Evolutionary conservation across 192 early-diverging fungal genomes (phyloP).

Genomic region (Phlyctochytrium arcticum): DNA sequence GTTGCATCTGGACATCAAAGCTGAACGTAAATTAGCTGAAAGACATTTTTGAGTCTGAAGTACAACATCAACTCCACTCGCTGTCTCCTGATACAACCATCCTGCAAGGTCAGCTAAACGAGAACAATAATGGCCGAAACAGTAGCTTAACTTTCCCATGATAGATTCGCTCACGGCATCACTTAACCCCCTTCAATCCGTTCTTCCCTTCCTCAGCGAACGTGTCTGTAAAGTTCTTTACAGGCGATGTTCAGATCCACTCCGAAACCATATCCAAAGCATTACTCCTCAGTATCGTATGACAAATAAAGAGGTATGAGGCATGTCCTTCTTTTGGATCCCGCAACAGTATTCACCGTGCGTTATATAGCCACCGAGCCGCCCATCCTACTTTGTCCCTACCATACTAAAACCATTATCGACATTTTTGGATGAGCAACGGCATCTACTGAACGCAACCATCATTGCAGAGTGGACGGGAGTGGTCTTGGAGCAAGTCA

Average conservation of each 20-base stretch:
- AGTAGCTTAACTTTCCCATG: no score
- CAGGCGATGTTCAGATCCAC: constrained; percentile 23
- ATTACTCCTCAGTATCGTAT: constrained; percentile 27
- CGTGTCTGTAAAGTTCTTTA: constrained; percentile 14
- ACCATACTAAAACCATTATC: constrained; percentile 22
- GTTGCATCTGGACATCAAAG: no score
- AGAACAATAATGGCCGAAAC: no score
- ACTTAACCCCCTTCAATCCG: not conserved
- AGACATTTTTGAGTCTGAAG: no score
- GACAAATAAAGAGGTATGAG: constrained; percentile 26
- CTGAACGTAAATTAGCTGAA: no score
- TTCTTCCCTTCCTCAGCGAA: constrained; percentile 3
- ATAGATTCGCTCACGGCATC: not conserved
- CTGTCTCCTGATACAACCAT: not conserved
- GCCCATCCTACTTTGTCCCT: constrained; percentile 20
- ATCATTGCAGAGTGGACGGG: constrained; percentile 5
- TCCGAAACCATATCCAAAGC: constrained; percentile 7
- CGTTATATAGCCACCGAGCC: constrained; percentile 19
- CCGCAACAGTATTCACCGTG: no score
- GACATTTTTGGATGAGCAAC: constrained; percentile 6
- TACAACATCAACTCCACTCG: constrained; percentile 9
- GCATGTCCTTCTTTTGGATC: not conserved
- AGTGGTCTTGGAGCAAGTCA: constrained; percentile 3
- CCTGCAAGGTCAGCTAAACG: no score
- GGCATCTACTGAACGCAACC: not conserved